Evolutionary conservation across 768 basidiomycete species (phyloP), one percentile per base, ranked within the genome.

Genomic region (Rhodotorula toruloides): DNA sequence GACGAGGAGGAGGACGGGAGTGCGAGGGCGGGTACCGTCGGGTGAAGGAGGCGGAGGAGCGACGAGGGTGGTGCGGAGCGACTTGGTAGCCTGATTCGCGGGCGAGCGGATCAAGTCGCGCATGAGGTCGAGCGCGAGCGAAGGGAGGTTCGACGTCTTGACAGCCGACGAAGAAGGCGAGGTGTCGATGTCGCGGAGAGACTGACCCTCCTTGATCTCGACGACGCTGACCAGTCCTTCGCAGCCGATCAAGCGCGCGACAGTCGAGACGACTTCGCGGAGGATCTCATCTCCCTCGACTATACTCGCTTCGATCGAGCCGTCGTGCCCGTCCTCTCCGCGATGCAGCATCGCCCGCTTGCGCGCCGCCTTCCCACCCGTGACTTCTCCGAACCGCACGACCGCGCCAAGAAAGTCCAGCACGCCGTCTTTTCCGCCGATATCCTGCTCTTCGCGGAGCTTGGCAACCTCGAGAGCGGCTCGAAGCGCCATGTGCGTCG

Each of bases 21-120:
- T 43, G 8, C 60, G 56, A 21, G 62, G 57, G 1, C 61, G 61
- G 2, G 58, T 31, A 4, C 44, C 55, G 42, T 42, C 60, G 4
- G 48, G 37, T 12, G 34, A 48, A 13, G 53, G 21, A 7, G 60
- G 10, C 7, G 70, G 71, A 0, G 69, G 72, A 3, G 61, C 61
- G 40, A 70, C 40, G 40, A 71, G 68, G 4, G 65, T 63, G 6
- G 27, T 43, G 8, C 74, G 65, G 6, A 75, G 67, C 14, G 68
- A 73, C 42, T 71, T 70, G 37, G 70, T 63, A 4, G 74, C 73
- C 57, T 75, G 74, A 62, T 75, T 75, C 22, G 72, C 71, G 7
- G 74, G 71, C 21, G 74, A 75, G 40, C 73, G 71, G 36, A 75
- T 63, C 29, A 75, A 58, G 58, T 74, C 74, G 27, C 66, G 67